Conservation (phyloP, 176 grass and related monocot genomes). For the Triticum timopheevii region DNA sequence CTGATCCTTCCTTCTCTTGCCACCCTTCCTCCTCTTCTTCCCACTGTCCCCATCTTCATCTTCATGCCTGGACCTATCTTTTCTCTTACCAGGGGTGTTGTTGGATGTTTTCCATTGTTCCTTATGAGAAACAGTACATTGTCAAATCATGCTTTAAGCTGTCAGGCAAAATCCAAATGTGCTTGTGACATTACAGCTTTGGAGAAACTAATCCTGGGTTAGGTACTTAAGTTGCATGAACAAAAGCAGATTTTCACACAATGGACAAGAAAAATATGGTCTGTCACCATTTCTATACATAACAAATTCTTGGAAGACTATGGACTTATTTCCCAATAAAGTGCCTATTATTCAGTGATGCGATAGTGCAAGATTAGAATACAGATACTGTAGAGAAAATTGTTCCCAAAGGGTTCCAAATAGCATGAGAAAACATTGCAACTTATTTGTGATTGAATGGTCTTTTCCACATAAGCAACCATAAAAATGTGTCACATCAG, state of each 20-base stretch:
- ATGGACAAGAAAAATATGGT: neutral
- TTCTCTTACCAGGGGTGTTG: constrained; percentile 66
- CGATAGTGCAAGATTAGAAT: neutral
- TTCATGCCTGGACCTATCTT: constrained; percentile 74
- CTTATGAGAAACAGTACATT: constrained; percentile 33
- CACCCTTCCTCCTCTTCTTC: constrained; percentile 67
- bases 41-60: constrained; percentile 74
- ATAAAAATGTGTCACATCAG: neutral
- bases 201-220: neutral
- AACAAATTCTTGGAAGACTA: neutral
- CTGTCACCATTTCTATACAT: neutral
- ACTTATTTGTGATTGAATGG: neutral
- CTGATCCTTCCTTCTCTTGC: constrained; percentile 77
- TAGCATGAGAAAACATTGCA: neutral
- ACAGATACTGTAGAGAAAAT: neutral
- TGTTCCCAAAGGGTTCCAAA: neutral
- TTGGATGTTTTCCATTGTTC: constrained; percentile 92
- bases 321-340: neutral
- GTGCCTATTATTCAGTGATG: neutral
- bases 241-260: neutral
- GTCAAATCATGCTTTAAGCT: neutral
- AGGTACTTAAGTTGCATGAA: neutral
- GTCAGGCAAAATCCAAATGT: neutral
- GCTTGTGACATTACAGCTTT: neutral
- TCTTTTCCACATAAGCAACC: neutral